Evolutionary conservation across 2,329 filamentous ascomycete genomes (phyloP).

Genomic region (Colletotrichum sp.): DNA sequence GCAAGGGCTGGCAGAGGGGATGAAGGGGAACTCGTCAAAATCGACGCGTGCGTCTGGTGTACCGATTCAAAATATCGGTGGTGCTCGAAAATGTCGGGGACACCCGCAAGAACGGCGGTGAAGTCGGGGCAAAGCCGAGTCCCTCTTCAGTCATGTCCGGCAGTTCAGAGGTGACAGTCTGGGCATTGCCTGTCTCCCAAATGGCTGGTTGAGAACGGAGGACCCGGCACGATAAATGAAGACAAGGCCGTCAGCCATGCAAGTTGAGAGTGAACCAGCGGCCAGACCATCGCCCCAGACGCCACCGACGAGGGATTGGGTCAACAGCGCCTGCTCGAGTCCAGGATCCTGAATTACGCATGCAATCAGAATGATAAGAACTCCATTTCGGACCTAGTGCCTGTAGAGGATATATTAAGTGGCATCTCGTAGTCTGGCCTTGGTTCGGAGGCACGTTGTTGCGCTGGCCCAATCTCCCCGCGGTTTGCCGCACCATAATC

Average conservation of each 20-base stretch:
- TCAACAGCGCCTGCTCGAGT: background rate
- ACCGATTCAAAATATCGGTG: background rate
- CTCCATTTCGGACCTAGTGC: slow-evolving; percentile 3
- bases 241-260: background rate
- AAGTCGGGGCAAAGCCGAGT: background rate
- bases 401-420: slow-evolving; percentile 11
- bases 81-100: background rate
- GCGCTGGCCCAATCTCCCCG: background rate
- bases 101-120: background rate
- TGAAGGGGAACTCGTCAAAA: background rate
- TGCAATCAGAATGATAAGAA: background rate
- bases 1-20: background rate
- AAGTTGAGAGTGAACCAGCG: background rate
- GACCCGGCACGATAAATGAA: background rate
- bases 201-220: background rate
- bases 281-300: background rate
- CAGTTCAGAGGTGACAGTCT: background rate
- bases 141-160: background rate
- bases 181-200: background rate
- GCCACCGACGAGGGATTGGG: background rate
- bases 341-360: background rate
- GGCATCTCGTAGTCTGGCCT: background rate
- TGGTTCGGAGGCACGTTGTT: background rate
- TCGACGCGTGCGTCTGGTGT: background rate
- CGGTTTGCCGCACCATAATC: background rate